Evolutionary conservation across 495 filamentous ascomycete species (phyloP).

Genomic region (Tuber indicum): DNA sequence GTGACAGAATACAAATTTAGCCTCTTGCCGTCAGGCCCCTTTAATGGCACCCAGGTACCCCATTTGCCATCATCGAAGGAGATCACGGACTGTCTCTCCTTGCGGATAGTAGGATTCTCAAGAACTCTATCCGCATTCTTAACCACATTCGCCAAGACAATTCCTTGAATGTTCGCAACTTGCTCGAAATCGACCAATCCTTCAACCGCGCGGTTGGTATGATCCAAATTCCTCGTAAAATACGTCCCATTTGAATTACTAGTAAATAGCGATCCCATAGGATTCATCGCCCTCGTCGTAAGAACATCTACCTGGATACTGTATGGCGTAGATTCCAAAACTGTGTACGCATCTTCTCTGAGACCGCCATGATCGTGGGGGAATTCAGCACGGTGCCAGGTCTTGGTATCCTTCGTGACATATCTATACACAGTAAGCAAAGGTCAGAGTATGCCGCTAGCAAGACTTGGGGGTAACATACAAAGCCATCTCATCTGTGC

Average conservation of each 20-base stretch:
- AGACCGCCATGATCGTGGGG: slow-evolving; percentile 62
- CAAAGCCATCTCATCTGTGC: slow-evolving; percentile 82
- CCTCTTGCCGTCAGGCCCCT: slow-evolving; percentile 50
- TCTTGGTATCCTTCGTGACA: slow-evolving; percentile 66
- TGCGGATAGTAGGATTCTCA: slow-evolving; percentile 45
- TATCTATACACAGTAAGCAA: slow-evolving; percentile 33
- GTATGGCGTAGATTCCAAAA: slow-evolving; percentile 92
- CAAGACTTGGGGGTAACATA: slow-evolving; percentile 48
- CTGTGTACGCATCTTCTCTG: slow-evolving; percentile 80
- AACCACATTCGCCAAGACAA: slow-evolving; percentile 82
- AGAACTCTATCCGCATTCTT: slow-evolving; percentile 75
- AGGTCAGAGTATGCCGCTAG: slow-evolving; percentile 2
- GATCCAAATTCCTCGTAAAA: slow-evolving; percentile 79
- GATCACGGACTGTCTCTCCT: slow-evolving; percentile 70
- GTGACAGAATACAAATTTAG: slow-evolving; percentile 91
- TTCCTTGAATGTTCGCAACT: slow-evolving; percentile 78
- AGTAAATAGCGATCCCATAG: slow-evolving; percentile 80
- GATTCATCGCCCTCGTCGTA: slow-evolving; percentile 54
- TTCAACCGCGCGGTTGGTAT: slow-evolving; percentile 70
- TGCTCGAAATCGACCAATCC: slow-evolving; percentile 91
- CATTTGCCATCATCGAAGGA: slow-evolving; percentile 90
- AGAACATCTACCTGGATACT: slow-evolving; percentile 94
- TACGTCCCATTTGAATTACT: slow-evolving; percentile 97
- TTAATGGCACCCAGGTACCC: slow-evolving; percentile 48
- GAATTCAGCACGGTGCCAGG: slow-evolving; percentile 91